These are phyloP conservation scores for Apiotrichum akiyoshidainum DNA, from an alignment of 1,284 basidiomycete genomes.

Conservation along the genomic window DNA sequence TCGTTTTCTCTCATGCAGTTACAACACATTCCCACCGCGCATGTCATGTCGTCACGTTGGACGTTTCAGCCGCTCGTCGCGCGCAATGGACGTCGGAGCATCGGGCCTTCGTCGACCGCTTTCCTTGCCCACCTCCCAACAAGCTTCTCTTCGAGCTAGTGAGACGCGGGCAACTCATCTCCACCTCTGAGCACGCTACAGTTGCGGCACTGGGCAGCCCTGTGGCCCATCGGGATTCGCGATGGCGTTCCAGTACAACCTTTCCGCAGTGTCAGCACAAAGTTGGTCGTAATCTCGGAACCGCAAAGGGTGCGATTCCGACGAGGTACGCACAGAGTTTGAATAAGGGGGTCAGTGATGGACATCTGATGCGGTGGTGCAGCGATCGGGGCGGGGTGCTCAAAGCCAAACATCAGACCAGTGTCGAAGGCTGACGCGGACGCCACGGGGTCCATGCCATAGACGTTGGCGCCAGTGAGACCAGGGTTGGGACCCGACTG, in stretches of 20 bases:
- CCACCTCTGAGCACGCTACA: constrained; percentile 1
- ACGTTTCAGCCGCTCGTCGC: too few species aligned
- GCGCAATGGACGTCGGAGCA: too few species aligned
- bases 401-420: constrained; percentile 16
- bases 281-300: background rate
- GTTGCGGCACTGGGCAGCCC: constrained; percentile 7
- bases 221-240: constrained; percentile 11
- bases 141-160: too few species aligned
- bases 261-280: background rate
- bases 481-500: background rate
- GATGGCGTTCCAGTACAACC: constrained; percentile 25
- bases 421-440: constrained; percentile 11
- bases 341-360: constrained; percentile 19
- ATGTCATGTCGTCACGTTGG: too few species aligned
- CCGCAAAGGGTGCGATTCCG: background rate
- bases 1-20: too few species aligned
- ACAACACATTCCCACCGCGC: too few species aligned
- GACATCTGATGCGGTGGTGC: constrained; percentile 12
- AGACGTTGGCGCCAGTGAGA: constrained; percentile 1
- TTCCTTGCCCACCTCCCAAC: too few species aligned
- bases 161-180: too few species aligned
- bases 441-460: constrained; percentile 3
- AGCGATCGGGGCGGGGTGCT: constrained; percentile 10
- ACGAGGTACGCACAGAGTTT: constrained; percentile 16
- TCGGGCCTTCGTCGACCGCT: too few species aligned